phyloP scores from a whole-genome alignment of 805 yeast genomes.

The Lipomyces lipofer region DNA sequence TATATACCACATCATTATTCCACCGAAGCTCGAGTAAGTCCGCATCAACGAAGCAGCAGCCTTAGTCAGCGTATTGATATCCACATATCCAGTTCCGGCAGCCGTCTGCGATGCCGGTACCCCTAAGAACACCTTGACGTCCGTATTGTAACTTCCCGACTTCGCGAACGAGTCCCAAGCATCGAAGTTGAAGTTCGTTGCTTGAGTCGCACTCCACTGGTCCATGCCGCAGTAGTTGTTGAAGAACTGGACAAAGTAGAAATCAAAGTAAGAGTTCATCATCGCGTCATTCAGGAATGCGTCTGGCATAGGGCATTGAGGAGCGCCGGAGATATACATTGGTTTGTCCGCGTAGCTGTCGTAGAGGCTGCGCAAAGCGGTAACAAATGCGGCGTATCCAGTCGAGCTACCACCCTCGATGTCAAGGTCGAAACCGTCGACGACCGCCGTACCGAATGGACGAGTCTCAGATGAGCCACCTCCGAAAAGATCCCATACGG shows the following conservation, averaged over 20 bases:
- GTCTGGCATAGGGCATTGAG: constrained; percentile 90
- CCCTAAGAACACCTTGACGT: constrained; percentile 72
- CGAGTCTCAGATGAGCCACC: constrained; percentile 48
- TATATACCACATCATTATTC: constrained; percentile 71
- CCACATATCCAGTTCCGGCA: constrained; percentile 59
- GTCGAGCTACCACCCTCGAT: constrained; percentile 53
- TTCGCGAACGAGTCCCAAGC: constrained; percentile 56
- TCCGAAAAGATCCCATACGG: constrained; percentile 57
- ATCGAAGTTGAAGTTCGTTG: constrained; percentile 51
- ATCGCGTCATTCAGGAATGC: constrained; percentile 63
- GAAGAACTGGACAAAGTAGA: constrained; percentile 75
- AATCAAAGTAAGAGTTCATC: constrained; percentile 70
- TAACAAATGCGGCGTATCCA: constrained; percentile 69
- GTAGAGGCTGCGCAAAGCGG: constrained; percentile 49
- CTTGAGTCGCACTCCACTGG: constrained; percentile 18
- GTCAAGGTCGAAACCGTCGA: constrained; percentile 85
- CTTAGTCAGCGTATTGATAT: constrained; percentile 41
- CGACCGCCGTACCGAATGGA: constrained; percentile 69
- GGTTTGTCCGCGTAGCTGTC: constrained; percentile 57
- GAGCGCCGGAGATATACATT: constrained; percentile 84
- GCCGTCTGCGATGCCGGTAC: constrained; percentile 62
- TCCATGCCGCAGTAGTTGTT: constrained; percentile 73
- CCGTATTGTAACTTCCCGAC: constrained; percentile 59
- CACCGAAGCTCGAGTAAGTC: constrained; percentile 55
- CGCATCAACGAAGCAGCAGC: constrained; percentile 35